These are phyloP conservation scores for Mycena metata DNA, from an alignment of 768 basidiomycete genomes.

Conservation along the genomic window DNA sequence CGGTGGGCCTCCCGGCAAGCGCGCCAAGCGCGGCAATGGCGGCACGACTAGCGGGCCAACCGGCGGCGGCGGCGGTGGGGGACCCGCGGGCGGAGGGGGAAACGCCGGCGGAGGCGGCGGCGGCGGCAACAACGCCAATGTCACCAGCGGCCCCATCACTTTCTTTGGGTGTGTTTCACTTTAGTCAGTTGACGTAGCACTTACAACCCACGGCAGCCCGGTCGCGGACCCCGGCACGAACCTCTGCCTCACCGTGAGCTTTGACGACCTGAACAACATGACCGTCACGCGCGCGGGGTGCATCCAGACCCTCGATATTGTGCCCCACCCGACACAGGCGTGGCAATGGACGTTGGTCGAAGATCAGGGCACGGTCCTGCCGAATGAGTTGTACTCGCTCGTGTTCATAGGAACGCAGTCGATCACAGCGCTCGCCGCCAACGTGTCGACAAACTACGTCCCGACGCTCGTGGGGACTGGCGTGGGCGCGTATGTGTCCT, in stretches of 20 bases:
- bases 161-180: constrained; percentile 19
- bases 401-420: constrained; percentile 7
- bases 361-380: background rate
- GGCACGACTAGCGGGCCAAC: constrained; percentile 10
- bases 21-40: constrained; percentile 4
- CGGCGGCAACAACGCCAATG: background rate
- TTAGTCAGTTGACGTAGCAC: background rate
- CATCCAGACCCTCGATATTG: background rate
- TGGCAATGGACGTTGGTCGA: background rate
- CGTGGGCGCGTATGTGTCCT: constrained; percentile 6
- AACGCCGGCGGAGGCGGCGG: background rate
- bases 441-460: constrained; percentile 8
- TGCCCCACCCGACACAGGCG: background rate
- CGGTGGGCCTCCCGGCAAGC: no score
- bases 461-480: constrained; percentile 15
- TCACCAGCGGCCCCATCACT: constrained; percentile 7
- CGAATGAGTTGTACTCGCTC: background rate
- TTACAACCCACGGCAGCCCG: background rate
- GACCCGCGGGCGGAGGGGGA: background rate
- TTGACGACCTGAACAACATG: background rate
- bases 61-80: background rate
- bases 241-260: constrained; percentile 9
- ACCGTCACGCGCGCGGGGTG: constrained; percentile 3
- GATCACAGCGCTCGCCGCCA: background rate
- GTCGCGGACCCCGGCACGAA: background rate